A percentile compares a stretch with the other conserved stretches of the same genome.
Evolutionary conservation across 371 early-diverging fungal genomes (phyloP).

Genomic region (Zopfochytrium polystomum): DNA sequence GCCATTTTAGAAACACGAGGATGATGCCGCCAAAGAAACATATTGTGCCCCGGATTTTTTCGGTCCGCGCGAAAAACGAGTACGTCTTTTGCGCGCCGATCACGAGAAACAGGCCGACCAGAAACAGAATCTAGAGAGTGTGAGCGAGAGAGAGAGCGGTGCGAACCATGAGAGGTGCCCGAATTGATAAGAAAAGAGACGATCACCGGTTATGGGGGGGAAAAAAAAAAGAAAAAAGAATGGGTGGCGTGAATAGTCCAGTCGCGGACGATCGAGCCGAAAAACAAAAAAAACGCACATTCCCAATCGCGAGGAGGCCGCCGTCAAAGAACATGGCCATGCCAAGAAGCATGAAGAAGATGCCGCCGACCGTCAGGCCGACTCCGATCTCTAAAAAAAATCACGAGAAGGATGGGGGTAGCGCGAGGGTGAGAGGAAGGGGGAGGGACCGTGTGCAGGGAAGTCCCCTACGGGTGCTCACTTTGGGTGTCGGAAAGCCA

Average conservation of each 20-base stretch:
- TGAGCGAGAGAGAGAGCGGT: background rate
- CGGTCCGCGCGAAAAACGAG: conserved; percentile 69
- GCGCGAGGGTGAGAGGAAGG: background rate
- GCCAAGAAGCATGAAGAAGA: conserved; percentile 88
- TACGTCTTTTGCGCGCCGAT: conserved; percentile 84
- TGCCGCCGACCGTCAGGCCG: conserved; percentile 92
- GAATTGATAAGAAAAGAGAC: background rate
- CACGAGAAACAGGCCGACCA: conserved; percentile 81
- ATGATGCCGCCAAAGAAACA: conserved; percentile 90
- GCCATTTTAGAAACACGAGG: conserved; percentile 82
- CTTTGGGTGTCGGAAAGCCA: conserved; percentile 84
- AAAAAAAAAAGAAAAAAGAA: too few relatives aligned
- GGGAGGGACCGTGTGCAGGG: background rate
- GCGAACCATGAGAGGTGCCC: conserved; percentile 9
- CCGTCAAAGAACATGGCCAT: conserved; percentile 90
- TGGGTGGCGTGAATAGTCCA: background rate
- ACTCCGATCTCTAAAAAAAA: conserved; percentile 83
- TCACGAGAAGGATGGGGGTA: background rate
- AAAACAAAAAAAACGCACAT: conserved; percentile 58
- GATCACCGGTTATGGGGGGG: too few relatives aligned
- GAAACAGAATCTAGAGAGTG: conserved; percentile 75
- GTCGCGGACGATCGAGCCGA: too few relatives aligned
- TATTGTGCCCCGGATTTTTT: conserved; percentile 84
- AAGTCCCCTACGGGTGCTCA: conserved; percentile 35
- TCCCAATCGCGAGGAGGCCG: conserved; percentile 93